Evolutionary conservation across 352 stramenopile species (phyloP), one percentile per base, ranked within the genome.

Genomic region (Globisporangium lucens): DNA sequence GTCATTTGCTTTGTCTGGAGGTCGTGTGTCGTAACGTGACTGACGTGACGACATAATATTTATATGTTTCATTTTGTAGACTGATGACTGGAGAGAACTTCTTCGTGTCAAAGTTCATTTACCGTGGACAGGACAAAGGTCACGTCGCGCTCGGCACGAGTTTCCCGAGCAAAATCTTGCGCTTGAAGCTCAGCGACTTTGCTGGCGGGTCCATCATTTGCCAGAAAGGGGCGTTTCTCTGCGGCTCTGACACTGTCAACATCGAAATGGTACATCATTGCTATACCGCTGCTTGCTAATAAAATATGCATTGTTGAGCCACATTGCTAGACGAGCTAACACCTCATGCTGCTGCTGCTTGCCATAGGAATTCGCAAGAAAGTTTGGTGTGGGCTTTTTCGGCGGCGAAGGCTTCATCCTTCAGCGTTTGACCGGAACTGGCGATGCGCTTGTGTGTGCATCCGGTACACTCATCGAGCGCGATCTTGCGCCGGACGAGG

Each of bases 361-460:
- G 4, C 49, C 24, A 90, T 62, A 93, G 85, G 91, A 97, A 69
- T 96, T 97, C 64, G 90, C 94, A 24, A 95, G 90, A 56, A 93
- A 93, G 27, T 89, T 98, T 72, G 89, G 82, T 12, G 77, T 92
- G 5, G 95, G 95, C 0, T 98, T 98, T 68, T 98, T 98, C 78
- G 94, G 95, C 29, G 93, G 95, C 10, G 90, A 98, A 85, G 95
- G 94, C 5, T 98, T 98, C 72, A 94, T 98, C 38, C 68, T 98
- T 35, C 93, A 98, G 82, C 81, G 89, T 4, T 72, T 98, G n/a
- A 93, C 87, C 2, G 94, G 93, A 4, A 75, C 80, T 9, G 95
- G 93, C 6, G 94, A 98, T 64, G 93, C 95, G 0, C 89, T 98
- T 57, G 80, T 98, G 29, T 95, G 96, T 55, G 95, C 89, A 6